Base-by-base conservation (phyloP, 495 filamentous ascomycete genomes). In the Neurospora discreta region DNA sequence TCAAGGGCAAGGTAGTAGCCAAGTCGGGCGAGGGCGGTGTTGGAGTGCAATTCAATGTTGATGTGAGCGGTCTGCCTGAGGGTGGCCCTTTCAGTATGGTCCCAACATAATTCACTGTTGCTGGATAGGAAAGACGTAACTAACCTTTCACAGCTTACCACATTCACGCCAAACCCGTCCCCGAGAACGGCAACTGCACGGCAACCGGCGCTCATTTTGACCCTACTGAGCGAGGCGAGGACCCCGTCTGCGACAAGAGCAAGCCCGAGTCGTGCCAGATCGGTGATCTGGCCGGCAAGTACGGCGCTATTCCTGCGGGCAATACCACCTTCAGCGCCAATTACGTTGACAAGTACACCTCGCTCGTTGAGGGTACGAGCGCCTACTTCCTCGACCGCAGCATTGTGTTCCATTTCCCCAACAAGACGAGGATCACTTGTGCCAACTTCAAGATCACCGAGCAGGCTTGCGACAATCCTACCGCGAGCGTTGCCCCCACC, bases 271-370 rank as follows among this genome's bases (percentile, higher is more conserved):
- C 89, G 0, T 97, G 94, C 84, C 89, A 96, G 80, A 88, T 92
- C 36, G 94, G 94, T 73, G 94, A 97, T 81, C 81, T 97, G 69
- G 85, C 87, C 74, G 94, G 94, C 76, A 97, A 97, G 84, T 86
- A 93, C 76, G 92, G 90, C 70, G 85, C 84, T 58, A 89, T 94
- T 77, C 72, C 75, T 0, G 52, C 44, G 3, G 83, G 83, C 58
- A 75, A 79, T 38, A 79, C 77, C 70, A 71, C 75, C 0, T 89
- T 81, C 80, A 74, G 74, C 15, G 76, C 75, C 60, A 82, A 79
- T 23, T 96, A 91, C 80, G 77, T 80, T 67, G 94, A 97, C 79
- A 76, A 81, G 39, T 97, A 89, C 83, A 79, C 90, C 18, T 90
- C 91, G 5, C 89, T 88, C 38, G 71, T 80, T 52, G 75, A 82